These are phyloP conservation scores for Saccharomyces hybrid DNA, from an alignment of 1,139 yeast species.

Conservation along the genomic window DNA sequence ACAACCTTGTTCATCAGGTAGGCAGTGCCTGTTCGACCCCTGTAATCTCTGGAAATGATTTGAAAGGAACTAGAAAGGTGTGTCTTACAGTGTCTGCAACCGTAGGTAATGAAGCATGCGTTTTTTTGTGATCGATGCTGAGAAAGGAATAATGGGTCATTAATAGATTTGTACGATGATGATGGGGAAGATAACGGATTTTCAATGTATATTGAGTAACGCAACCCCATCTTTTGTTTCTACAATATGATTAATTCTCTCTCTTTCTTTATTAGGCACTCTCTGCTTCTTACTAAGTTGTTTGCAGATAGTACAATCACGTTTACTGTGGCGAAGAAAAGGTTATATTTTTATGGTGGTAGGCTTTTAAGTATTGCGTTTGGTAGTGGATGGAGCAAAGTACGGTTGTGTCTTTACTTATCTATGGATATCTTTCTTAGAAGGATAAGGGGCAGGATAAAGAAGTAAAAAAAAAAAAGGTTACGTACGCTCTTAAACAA, in stretches of 20 bases:
- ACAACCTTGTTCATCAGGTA: slow-evolving; percentile 36
- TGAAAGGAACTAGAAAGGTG: slow-evolving; percentile 37
- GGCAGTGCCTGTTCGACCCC: slow-evolving; percentile 40
- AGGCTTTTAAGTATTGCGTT: neutral
- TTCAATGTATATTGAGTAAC: slow-evolving; percentile 35
- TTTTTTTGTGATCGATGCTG: slow-evolving; percentile 5
- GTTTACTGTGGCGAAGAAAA: neutral
- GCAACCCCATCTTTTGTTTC: slow-evolving; percentile 32
- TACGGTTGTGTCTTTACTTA: neutral
- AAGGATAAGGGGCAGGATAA: neutral
- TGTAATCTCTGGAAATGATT: slow-evolving; percentile 37
- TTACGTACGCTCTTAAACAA: neutral
- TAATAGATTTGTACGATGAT: neutral
- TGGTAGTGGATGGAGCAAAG: neutral
- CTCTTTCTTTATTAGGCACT: neutral
- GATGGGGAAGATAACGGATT: neutral
- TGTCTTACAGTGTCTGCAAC: slow-evolving; percentile 37
- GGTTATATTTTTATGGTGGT: neutral
- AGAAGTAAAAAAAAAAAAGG: neutral
- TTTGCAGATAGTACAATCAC: neutral
- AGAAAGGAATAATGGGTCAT: neutral
- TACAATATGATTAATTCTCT: neutral
- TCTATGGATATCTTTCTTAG: neutral
- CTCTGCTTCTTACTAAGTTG: neutral
- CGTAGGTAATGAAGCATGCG: slow-evolving; percentile 32